Percentiles rank a stretch among this genome's conserved stretches.
Conservation (phyloP, 2,329 filamentous ascomycete genomes). For the Colletotrichum lentis region DNA sequence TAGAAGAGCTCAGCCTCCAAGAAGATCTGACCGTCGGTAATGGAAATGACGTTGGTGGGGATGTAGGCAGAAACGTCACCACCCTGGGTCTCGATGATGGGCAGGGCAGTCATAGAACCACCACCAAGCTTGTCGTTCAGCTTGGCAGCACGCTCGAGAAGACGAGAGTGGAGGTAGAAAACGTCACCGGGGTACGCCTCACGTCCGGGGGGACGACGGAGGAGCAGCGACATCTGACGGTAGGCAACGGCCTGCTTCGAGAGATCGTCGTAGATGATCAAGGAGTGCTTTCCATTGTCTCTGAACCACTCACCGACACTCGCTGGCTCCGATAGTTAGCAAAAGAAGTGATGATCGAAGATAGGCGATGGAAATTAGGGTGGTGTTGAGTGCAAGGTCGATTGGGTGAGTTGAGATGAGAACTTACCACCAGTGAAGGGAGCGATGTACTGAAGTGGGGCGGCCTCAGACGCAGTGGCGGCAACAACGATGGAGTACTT, state of each 20-base stretch:
- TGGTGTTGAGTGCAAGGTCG: too few relatives aligned
- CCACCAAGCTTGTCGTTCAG: slow-evolving; percentile 95
- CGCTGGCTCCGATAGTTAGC: too few relatives aligned
- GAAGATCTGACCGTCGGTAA: slow-evolving; percentile 99
- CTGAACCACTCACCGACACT: slow-evolving; percentile 79
- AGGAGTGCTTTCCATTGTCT: slow-evolving; percentile 85
- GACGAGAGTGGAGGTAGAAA: slow-evolving; percentile 99
- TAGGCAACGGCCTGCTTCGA: slow-evolving; percentile 98
- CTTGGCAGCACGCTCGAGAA: slow-evolving; percentile 99
- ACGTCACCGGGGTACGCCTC: slow-evolving; percentile 99
- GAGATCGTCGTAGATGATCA: slow-evolving; percentile 93
- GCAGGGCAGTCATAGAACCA: slow-evolving; percentile 96
- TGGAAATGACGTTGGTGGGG: slow-evolving; percentile 99
- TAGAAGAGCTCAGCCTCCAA: slow-evolving; percentile 99
- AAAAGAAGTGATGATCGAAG: too few relatives aligned
- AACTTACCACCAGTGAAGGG: slow-evolving; percentile 78
- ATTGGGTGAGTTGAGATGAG: too few relatives aligned
- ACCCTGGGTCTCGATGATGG: slow-evolving; percentile 99
- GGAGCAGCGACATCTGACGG: slow-evolving; percentile 98
- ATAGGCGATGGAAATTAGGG: too few relatives aligned
- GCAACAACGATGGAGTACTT: slow-evolving; percentile 96
- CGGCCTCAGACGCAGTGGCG: slow-evolving; percentile 96
- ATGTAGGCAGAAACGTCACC: slow-evolving; percentile 99
- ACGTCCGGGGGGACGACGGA: slow-evolving; percentile 97
- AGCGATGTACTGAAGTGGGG: slow-evolving; percentile 91